Evolutionary conservation across 495 filamentous ascomycete species (phyloP).

Genomic region (Terfezia boudieri): DNA sequence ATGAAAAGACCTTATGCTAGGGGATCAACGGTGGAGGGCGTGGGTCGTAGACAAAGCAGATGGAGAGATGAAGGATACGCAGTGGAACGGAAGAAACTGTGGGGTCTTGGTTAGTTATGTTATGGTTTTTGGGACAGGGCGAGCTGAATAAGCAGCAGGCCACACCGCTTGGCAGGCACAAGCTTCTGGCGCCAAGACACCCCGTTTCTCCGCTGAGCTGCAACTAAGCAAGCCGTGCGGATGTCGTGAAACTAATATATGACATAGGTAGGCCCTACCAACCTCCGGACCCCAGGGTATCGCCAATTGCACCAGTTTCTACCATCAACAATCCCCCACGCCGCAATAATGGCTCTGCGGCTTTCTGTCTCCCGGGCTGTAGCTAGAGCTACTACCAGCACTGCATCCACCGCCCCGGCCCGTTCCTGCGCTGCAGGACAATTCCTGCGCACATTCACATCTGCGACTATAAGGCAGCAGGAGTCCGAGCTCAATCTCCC

Average conservation of each 20-base stretch:
- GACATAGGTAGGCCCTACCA: too few relatives aligned
- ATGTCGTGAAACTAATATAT: too few relatives aligned
- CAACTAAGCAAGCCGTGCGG: too few relatives aligned
- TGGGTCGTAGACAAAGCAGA: not conserved
- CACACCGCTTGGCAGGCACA: too few relatives aligned
- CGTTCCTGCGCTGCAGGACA: not conserved
- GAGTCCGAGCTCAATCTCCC: not conserved
- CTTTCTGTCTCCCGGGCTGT: not conserved
- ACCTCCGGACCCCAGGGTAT: too few relatives aligned
- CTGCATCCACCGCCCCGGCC: not conserved
- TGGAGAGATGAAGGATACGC: not conserved
- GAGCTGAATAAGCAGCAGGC: too few relatives aligned
- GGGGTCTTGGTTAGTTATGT: too few relatives aligned
- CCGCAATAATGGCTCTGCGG: not conserved
- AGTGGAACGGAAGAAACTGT: too few relatives aligned
- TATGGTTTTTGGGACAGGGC: too few relatives aligned
- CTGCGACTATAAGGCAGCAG: not conserved
- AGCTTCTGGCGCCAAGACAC: too few relatives aligned
- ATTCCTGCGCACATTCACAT: not conserved
- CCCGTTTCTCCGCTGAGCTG: too few relatives aligned
- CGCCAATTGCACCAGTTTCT: not conserved
- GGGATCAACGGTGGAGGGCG: not conserved
- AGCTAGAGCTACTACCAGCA: not conserved
- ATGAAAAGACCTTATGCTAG: not conserved
- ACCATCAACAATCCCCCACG: not conserved